These are phyloP conservation scores for Zostera marina DNA, from an alignment of 116 monocot species.

Conservation along the genomic window DNA sequence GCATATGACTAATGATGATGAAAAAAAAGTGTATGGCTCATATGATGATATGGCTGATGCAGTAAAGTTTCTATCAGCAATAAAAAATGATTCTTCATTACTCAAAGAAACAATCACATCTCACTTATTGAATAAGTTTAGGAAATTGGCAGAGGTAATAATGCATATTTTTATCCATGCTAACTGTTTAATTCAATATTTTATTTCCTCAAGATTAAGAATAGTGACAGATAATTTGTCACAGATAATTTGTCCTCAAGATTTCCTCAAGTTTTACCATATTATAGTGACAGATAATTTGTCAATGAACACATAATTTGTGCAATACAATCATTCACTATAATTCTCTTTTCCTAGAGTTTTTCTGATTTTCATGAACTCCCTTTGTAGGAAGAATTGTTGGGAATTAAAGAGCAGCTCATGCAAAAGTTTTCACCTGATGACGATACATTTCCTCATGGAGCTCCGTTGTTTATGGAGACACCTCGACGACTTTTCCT, in stretches of 20 bases:
- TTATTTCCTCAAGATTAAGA: too few relatives aligned
- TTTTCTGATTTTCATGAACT: too few relatives aligned
- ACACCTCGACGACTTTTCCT: conserved; percentile 37
- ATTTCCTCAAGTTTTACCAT: too few relatives aligned
- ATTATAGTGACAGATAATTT: too few relatives aligned
- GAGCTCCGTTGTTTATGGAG: conserved; percentile 65
- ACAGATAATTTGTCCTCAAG: too few relatives aligned
- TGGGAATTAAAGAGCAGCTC: conserved; percentile 47
- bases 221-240: too few relatives aligned
- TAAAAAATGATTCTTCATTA: conserved; percentile 28
- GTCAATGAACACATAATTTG: too few relatives aligned
- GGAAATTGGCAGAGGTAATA: conserved; percentile 41
- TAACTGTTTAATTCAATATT: too few relatives aligned
- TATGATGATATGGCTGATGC: conserved; percentile 56
- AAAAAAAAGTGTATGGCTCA: conserved; percentile 35
- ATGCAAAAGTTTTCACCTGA: conserved; percentile 65
- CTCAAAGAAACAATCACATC: conserved; percentile 43
- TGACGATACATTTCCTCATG: conserved; percentile 57
- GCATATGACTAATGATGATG: conserved; percentile 13
- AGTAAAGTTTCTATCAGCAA: conserved; percentile 24
- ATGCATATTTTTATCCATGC: background rate
- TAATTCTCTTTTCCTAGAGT: background rate
- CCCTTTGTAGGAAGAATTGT: conserved; percentile 39
- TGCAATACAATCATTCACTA: background rate
- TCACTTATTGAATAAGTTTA: conserved; percentile 39